Base-by-base conservation (phyloP, 768 basidiomycete genomes). In the Leccinum aurantiacum region DNA sequence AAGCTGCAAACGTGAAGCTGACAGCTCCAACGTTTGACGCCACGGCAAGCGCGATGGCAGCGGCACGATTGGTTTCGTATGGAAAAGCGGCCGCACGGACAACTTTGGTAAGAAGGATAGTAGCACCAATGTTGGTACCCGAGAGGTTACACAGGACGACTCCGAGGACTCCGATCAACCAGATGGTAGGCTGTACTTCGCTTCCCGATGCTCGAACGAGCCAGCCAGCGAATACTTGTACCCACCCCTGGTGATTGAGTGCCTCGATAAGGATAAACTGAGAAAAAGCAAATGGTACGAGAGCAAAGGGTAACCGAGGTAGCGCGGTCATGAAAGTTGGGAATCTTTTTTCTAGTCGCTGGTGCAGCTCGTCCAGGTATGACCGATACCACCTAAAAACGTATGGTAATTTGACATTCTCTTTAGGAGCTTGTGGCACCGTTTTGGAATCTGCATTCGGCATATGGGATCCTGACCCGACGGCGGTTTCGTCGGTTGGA, bases 201-300 rank as follows among this genome's bases (percentile, higher is more conserved):
- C 74, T 65, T 1, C 59, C 54, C 0, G 79, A 79, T 17, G 74
- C 87, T 67, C 65, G 78, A 55, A 77, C 69, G 37, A 88, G 78
- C 90, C 91, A 92, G 3, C 65, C 65, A 0, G 86, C 88, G 69
- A 95, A 96, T 24, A 95, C 80, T 13, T 84, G 79, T 9, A 96
- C 92, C 94, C 95, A 98, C 27, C 93, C 93, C 60, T 88, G 86
- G 61, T 85, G 80, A 13, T 86, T 80, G 6, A 98, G 81, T 0
- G 82, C 90, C 69, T 95, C 90, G 59, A 96, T 92, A 58, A 98
- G 84, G 64, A 98, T 93, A 76, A 98, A 98, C 74, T 95, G 93
- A 1, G 90, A 88, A 70, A 98, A 94, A 0, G 94, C 91, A 69
- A 98, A 98, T 0, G 93, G 93, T 15, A 97, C 77, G 7, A 97